phyloP scores from a whole-genome alignment of 805 yeast genomes.

The Grigorovia humatica region DNA sequence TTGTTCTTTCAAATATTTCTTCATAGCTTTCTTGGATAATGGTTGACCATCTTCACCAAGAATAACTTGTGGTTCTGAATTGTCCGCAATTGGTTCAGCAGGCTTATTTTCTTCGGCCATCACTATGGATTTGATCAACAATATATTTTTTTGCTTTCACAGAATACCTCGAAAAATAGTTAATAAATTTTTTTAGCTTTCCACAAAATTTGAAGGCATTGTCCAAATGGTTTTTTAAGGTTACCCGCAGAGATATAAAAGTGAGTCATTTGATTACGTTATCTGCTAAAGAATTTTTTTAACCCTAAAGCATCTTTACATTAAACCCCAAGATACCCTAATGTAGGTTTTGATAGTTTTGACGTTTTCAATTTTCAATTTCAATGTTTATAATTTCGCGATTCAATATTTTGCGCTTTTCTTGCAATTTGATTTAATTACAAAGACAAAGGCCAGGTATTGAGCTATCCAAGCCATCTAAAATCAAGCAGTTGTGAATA shows the following conservation, averaged over 20 bases:
- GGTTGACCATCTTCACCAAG: constrained; percentile 81
- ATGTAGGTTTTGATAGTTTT: background rate
- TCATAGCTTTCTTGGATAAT: constrained; percentile 84
- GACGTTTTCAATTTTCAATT: background rate
- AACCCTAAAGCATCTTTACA: too few species aligned
- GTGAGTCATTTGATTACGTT: background rate
- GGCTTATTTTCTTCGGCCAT: constrained; percentile 11
- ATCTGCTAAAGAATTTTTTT: too few species aligned
- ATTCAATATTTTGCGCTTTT: background rate
- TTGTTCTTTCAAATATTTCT: constrained; percentile 85
- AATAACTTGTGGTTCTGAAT: constrained; percentile 14
- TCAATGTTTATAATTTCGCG: background rate
- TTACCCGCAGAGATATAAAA: background rate
- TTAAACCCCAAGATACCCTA: background rate
- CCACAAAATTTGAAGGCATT: too few species aligned
- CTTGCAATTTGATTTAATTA: background rate
- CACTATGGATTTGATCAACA: too few species aligned
- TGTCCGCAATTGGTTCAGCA: constrained; percentile 2
- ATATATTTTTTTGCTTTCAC: too few species aligned
- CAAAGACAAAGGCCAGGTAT: too few species aligned
- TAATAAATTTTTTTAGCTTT: background rate
- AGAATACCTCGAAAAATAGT: too few species aligned
- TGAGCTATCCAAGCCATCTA: too few species aligned
- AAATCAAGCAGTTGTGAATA: too few species aligned
- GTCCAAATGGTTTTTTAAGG: background rate